These are phyloP conservation scores for Pisolithus albus DNA, from an alignment of 768 basidiomycete genomes.

Conservation along the genomic window DNA sequence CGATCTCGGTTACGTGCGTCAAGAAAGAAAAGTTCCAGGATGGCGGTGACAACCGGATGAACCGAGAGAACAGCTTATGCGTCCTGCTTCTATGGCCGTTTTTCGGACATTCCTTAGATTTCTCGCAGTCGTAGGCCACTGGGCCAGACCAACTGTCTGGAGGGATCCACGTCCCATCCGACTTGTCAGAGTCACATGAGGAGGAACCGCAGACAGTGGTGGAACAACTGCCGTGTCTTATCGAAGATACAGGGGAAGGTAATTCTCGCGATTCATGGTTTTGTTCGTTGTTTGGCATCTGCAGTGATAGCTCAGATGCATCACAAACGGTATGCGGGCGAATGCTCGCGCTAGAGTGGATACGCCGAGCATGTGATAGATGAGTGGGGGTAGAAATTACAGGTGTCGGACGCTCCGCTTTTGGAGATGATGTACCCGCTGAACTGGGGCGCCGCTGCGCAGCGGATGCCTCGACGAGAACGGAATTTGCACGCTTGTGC, in stretches of 20 bases:
- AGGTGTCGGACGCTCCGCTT: neutral
- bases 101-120: neutral
- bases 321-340: neutral
- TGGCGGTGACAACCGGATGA: slow-evolving; percentile 1
- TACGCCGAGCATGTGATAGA: neutral
- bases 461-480: neutral
- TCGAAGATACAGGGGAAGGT: neutral
- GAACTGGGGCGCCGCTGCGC: neutral
- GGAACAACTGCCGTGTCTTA: neutral
- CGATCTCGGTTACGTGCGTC: neutral
- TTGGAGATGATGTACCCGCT: neutral
- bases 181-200: neutral
- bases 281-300: neutral
- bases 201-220: neutral
- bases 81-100: slow-evolving; percentile 1
- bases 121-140: neutral
- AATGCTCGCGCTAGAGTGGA: neutral
- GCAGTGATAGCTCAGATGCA: neutral
- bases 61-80: neutral
- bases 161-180: slow-evolving; percentile 13
- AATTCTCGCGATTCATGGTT: neutral
- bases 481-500: slow-evolving; percentile 10
- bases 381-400: neutral
- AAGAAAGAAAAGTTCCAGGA: neutral
- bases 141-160: slow-evolving; percentile 23